Percentiles rank a stretch among this genome's conserved stretches.
Evolutionary conservation across 768 basidiomycete genomes (phyloP).

Genomic region (Naganishia vaughanmartiniae): DNA sequence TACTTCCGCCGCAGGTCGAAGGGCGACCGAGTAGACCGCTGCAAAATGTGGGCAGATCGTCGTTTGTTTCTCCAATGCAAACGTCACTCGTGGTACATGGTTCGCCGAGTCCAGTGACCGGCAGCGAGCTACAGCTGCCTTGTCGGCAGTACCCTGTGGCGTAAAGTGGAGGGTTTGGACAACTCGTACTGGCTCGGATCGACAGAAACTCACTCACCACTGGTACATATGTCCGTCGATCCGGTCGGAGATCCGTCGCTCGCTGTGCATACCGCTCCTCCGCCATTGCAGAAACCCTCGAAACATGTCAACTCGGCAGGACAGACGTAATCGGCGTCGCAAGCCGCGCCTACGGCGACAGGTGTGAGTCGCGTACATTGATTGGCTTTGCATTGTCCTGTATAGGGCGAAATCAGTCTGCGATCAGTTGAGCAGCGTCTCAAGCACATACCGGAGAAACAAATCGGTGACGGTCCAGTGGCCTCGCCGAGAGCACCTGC

Average conservation of each 20-base stretch:
- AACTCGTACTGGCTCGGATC: too few species aligned
- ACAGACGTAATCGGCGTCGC: neutral
- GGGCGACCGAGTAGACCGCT: neutral
- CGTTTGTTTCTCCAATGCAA: neutral
- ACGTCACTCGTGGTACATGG: neutral
- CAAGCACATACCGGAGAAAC: neutral
- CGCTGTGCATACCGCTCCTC: neutral
- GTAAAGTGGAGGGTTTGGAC: neutral
- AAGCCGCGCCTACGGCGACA: neutral
- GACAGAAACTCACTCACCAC: neutral
- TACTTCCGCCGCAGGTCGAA: neutral
- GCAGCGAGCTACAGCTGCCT: neutral
- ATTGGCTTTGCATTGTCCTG: neutral
- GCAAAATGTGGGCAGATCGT: neutral
- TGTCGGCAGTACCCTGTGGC: neutral
- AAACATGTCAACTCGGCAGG: neutral
- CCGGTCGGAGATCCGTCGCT: neutral
- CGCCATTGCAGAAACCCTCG: neutral
- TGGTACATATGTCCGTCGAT: neutral
- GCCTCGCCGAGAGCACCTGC: neutral
- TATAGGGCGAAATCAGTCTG: neutral
- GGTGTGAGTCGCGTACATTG: neutral
- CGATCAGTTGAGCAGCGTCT: neutral
- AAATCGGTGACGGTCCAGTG: neutral
- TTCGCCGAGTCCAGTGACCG: neutral